Percentiles rank a stretch among this genome's conserved stretches.
These are phyloP conservation scores for Fusarium falciforme DNA, from an alignment of 2,329 filamentous ascomycete species.

Conservation along the genomic window DNA sequence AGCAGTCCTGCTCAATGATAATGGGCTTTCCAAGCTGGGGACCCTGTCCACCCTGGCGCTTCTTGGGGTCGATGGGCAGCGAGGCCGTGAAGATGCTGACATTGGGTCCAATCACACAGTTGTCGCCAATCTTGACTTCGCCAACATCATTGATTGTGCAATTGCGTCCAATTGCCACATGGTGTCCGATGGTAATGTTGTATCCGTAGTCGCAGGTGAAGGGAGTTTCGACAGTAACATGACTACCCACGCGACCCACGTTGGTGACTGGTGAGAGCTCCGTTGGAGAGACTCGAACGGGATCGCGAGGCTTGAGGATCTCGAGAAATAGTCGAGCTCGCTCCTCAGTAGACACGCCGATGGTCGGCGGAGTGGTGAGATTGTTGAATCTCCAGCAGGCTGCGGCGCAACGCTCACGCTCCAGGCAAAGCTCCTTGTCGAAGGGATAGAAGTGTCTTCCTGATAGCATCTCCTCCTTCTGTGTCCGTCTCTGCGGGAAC, in stretches of 20 bases:
- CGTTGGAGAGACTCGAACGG: slow-evolving; percentile 66
- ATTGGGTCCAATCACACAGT: slow-evolving; percentile 82
- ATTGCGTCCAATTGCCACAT: slow-evolving; percentile 84
- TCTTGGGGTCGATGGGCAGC: slow-evolving; percentile 77
- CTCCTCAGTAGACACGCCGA: slow-evolving; percentile 76
- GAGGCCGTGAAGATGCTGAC: slow-evolving; percentile 87
- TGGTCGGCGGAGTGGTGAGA: slow-evolving; percentile 75
- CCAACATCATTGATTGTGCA: slow-evolving; percentile 91
- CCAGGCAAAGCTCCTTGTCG: slow-evolving; percentile 80
- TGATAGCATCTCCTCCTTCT: slow-evolving; percentile 91
- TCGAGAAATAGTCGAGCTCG: slow-evolving; percentile 76
- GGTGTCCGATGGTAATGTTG: slow-evolving; percentile 88
- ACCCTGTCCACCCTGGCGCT: slow-evolving; percentile 78
- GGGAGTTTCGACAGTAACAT: slow-evolving; percentile 84
- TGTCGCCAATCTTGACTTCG: slow-evolving; percentile 82
- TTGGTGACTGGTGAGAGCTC: slow-evolving; percentile 64
- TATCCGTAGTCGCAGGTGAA: slow-evolving; percentile 97
- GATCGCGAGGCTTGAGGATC: slow-evolving; percentile 73
- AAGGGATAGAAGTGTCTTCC: slow-evolving; percentile 85
- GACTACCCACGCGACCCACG: slow-evolving; percentile 75
- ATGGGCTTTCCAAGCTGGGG: slow-evolving; percentile 78
- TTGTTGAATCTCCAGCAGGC: slow-evolving; percentile 91
- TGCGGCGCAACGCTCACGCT: slow-evolving; percentile 85
- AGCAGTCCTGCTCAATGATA: slow-evolving; percentile 86
- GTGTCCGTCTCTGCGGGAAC: slow-evolving; percentile 65